phyloP scores from a whole-genome alignment of 306 rosid species.

The Adenanthera pavonina region DNA sequence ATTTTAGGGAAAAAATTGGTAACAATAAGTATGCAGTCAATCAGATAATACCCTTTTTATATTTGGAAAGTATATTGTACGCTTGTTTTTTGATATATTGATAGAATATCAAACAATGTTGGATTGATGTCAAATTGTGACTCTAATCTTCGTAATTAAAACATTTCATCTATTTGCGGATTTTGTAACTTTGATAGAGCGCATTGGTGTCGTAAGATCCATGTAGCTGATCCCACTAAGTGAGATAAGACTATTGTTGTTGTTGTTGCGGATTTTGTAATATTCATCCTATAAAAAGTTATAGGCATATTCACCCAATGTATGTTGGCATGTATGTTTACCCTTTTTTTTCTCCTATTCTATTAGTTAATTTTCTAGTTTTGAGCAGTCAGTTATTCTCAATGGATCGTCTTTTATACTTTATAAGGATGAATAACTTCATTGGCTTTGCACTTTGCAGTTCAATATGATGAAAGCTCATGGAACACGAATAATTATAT shows the following conservation, averaged over 20 bases:
- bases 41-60: not conserved
- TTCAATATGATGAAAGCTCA: constrained; percentile 68
- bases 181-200: not conserved
- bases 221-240: no score
- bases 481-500: constrained; percentile 89
- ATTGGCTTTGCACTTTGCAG: constrained; percentile 50
- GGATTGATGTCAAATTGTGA: not conserved
- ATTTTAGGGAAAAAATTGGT: not conserved
- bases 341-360: constrained; percentile 12
- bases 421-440: constrained; percentile 38
- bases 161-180: not conserved
- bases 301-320: not conserved
- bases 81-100: not conserved
- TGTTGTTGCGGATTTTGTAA: not conserved
- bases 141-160: not conserved
- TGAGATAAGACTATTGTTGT: no score
- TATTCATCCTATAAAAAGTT: not conserved
- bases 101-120: not conserved
- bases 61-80: not conserved
- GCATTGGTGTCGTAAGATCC: no score
- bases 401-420: not conserved
- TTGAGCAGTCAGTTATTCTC: not conserved
- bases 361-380: constrained; percentile 22
- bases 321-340: not conserved
- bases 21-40: not conserved